Conservation (phyloP, 352 stramenopile species). For the Pythium phragmitis region DNA sequence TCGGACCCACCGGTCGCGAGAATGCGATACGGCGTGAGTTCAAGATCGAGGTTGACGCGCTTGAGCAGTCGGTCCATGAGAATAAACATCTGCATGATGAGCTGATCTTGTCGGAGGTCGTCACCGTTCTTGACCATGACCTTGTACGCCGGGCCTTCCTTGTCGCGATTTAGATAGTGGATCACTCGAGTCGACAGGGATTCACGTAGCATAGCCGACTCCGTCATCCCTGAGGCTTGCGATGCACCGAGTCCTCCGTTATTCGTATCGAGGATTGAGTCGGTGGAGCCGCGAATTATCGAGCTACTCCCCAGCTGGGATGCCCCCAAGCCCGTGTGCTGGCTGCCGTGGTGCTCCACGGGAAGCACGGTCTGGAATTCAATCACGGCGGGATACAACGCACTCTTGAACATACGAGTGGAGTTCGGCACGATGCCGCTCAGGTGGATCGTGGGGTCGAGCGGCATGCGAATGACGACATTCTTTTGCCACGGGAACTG, state of each 20-base stretch:
- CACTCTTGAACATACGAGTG: conserved; percentile 97
- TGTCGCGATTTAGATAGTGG: conserved; percentile 73
- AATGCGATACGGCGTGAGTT: conserved; percentile 96
- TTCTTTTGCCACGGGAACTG: conserved; percentile 80
- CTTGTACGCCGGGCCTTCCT: conserved; percentile 90
- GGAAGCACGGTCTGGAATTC: conserved; percentile 91
- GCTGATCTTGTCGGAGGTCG: conserved; percentile 99
- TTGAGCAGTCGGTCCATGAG: conserved; percentile 99
- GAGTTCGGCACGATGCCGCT: conserved; percentile 90
- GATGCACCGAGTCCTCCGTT: conserved; percentile 21
- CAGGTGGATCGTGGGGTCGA: conserved; percentile 83
- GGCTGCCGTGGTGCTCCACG: conserved; percentile 25
- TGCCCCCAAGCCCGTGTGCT: conserved; percentile 3
- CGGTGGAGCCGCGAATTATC: conserved; percentile 46
- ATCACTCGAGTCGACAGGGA: conserved; percentile 77
- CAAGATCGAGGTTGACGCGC: conserved; percentile 97
- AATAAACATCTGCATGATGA: conserved; percentile 99
- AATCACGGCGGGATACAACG: conserved; percentile 96
- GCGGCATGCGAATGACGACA: conserved; percentile 79
- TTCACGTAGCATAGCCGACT: conserved; percentile 47
- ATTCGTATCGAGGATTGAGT: conserved; percentile 32
- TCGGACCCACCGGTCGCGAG: conserved; percentile 87
- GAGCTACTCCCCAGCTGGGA: conserved; percentile 31
- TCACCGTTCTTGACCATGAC: conserved; percentile 99
- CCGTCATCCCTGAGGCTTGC: conserved; percentile 14